These are phyloP conservation scores for Byssochlamys sp. DNA, from an alignment of 2,329 filamentous ascomycete species.

Conservation along the genomic window DNA sequence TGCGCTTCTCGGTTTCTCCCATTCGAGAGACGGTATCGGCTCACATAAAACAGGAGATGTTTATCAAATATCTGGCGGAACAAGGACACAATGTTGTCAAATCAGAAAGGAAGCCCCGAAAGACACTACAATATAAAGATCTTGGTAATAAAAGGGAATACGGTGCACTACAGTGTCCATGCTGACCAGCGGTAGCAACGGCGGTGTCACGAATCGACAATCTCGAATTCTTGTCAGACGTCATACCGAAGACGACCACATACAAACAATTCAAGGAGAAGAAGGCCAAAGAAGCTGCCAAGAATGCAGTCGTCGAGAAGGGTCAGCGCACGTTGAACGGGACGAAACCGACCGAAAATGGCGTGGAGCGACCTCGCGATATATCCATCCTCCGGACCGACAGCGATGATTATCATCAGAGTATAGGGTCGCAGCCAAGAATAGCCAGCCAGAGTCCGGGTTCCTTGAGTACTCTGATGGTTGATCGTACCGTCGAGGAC, in stretches of 20 bases:
- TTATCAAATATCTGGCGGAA: slow-evolving; percentile 80
- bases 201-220: slow-evolving; percentile 83
- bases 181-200: slow-evolving; percentile 47
- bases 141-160: slow-evolving; percentile 50
- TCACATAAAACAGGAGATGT: slow-evolving; percentile 60
- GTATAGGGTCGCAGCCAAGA: slow-evolving; percentile 24
- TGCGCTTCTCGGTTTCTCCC: background rate
- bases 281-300: slow-evolving; percentile 29
- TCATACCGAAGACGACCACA: slow-evolving; percentile 75
- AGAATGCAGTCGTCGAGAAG: slow-evolving; percentile 24
- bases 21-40: background rate
- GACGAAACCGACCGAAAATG: slow-evolving; percentile 9
- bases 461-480: slow-evolving; percentile 46
- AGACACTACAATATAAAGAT: slow-evolving; percentile 93
- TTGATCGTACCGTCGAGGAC: slow-evolving; percentile 45
- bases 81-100: slow-evolving; percentile 82
- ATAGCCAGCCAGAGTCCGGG: slow-evolving; percentile 19
- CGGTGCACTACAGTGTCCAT: background rate
- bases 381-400: slow-evolving; percentile 3
- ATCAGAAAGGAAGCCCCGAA: slow-evolving; percentile 78
- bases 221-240: slow-evolving; percentile 85
- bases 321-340: slow-evolving; percentile 31
- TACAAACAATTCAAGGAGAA: slow-evolving; percentile 69
- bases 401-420: slow-evolving; percentile 7
- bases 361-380: slow-evolving; percentile 6